These are phyloP conservation scores for Symbiodinium pilosum DNA, from an alignment of 73 alveolate species.

Conservation along the genomic window DNA sequence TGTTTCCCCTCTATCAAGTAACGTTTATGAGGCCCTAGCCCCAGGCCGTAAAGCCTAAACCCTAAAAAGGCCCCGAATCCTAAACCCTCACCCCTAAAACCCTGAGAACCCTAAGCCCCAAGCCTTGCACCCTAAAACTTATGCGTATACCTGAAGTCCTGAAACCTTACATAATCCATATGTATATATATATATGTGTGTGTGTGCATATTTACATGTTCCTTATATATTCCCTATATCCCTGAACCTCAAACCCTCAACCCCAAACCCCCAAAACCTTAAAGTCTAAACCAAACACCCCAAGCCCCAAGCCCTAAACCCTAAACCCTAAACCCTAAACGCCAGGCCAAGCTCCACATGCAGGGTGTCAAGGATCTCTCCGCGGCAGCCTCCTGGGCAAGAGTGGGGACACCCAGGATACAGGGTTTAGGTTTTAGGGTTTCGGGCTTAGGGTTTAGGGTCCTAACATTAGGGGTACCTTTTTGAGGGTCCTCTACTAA, in stretches of 20 bases:
- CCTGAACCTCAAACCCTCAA: neutral
- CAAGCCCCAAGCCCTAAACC: neutral
- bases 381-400: slow-evolving; percentile 84
- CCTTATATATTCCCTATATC: no score
- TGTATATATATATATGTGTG: no score
- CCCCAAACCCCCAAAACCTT: neutral
- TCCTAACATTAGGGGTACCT: no score
- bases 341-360: slow-evolving; percentile 69
- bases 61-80: neutral
- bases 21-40: no score
- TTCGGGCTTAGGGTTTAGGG: neutral
- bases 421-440: neutral
- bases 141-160: no score
- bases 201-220: no score
- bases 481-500: no score
- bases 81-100: neutral
- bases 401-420: neutral
- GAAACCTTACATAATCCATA: no score
- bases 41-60: neutral
- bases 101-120: neutral
- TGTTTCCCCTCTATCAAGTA: no score
- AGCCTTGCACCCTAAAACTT: neutral
- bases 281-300: neutral
- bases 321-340: neutral
- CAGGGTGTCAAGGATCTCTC: slow-evolving; percentile 35